phyloP scores from a whole-genome alignment of 352 stramenopile species.

The Globisporangium viniferum region DNA sequence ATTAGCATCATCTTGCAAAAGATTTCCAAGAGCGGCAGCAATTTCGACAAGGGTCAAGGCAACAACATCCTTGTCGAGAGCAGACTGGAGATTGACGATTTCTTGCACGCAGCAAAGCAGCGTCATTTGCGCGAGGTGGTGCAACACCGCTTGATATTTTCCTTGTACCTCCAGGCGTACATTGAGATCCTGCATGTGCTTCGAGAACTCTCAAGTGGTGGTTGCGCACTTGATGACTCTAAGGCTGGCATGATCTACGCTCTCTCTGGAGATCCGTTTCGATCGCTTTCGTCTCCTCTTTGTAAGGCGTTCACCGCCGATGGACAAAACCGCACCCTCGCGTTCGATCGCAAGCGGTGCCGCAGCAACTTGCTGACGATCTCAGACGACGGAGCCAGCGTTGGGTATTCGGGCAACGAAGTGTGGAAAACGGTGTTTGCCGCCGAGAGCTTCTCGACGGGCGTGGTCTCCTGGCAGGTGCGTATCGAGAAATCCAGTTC shows the following conservation, averaged over 20 bases:
- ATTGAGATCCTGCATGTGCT: constrained; percentile 53
- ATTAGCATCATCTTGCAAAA: constrained; percentile 43
- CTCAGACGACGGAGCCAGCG: constrained; percentile 59
- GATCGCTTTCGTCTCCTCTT: constrained; percentile 1
- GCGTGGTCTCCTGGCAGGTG: constrained; percentile 82
- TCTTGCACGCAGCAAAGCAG: constrained; percentile 47
- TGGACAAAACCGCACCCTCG: background rate
- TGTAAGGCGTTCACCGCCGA: background rate
- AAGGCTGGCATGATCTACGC: background rate
- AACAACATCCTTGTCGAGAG: constrained; percentile 18
- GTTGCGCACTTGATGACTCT: too few relatives aligned
- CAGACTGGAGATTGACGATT: constrained; percentile 24
- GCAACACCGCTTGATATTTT: constrained; percentile 65
- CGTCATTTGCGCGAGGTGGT: constrained; percentile 50
- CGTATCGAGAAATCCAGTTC: constrained; percentile 94
- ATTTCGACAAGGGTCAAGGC: background rate
- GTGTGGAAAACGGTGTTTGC: constrained; percentile 88
- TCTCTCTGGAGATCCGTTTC: constrained; percentile 7
- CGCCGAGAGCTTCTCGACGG: constrained; percentile 60
- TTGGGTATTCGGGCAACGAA: constrained; percentile 78
- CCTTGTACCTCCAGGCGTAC: constrained; percentile 66
- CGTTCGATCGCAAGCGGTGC: constrained; percentile 67
- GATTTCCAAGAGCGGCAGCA: background rate
- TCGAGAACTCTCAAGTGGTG: background rate
- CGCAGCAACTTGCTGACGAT: constrained; percentile 62